phyloP scores from a whole-genome alignment of 352 stramenopile genomes.

The Pythium sp. region DNA sequence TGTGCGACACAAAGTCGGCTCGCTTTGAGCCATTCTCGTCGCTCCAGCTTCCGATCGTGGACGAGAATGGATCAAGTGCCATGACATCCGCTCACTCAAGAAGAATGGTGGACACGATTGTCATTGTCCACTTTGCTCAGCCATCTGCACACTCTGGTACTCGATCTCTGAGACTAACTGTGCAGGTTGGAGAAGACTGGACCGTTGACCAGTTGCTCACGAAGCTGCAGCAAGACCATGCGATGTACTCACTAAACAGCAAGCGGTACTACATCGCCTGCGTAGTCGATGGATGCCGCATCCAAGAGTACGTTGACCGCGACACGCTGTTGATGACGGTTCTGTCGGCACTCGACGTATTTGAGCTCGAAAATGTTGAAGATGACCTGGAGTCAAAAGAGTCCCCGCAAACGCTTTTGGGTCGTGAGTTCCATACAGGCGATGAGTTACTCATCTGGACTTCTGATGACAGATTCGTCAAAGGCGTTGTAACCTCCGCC shows the following conservation, averaged over 20 bases:
- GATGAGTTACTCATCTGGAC: slow-evolving; percentile 24
- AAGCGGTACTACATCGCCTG: slow-evolving; percentile 25
- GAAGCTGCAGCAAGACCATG: slow-evolving; percentile 26
- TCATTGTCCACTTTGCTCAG: slow-evolving; percentile 35
- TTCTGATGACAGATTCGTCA: slow-evolving; percentile 24
- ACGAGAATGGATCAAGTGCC: slow-evolving; percentile 1
- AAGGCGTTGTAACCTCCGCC: slow-evolving; percentile 11
- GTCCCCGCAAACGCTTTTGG: background rate
- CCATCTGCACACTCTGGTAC: slow-evolving; percentile 7
- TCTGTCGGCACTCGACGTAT: slow-evolving; percentile 31
- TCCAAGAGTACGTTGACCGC: slow-evolving; percentile 29
- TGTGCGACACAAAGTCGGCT: slow-evolving; percentile 81
- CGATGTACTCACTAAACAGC: slow-evolving; percentile 11
- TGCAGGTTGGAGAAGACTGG: slow-evolving; percentile 22
- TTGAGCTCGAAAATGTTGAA: slow-evolving; percentile 32
- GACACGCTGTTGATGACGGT: slow-evolving; percentile 30
- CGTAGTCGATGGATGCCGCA: slow-evolving; percentile 20
- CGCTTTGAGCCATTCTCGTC: slow-evolving; percentile 90
- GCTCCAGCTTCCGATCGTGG: slow-evolving; percentile 50
- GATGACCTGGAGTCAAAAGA: background rate
- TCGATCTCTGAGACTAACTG: slow-evolving; percentile 21
- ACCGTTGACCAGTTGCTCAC: slow-evolving; percentile 44
- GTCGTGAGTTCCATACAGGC: slow-evolving; percentile 15
- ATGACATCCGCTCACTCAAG: background rate
- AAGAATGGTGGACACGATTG: slow-evolving; percentile 29